Percentiles rank a stretch among this genome's conserved stretches.
Conservation (phyloP, 345 rosid genomes). For the Cardiospermum halicacabum region DNA sequence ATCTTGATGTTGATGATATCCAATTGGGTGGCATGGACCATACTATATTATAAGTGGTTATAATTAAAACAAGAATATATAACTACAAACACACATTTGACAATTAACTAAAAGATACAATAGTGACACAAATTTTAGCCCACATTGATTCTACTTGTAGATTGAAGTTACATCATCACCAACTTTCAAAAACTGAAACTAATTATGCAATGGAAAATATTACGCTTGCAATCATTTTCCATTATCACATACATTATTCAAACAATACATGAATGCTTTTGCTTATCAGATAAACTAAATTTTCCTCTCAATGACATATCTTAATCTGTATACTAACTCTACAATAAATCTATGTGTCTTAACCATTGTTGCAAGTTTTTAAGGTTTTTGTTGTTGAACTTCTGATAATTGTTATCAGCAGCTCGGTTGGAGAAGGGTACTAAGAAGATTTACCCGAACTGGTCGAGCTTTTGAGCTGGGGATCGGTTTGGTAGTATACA, state of each 20-base stretch:
- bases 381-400: not conserved
- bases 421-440: not conserved
- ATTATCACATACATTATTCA: not conserved
- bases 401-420: not conserved
- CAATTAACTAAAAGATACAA: too few relatives aligned
- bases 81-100: not conserved
- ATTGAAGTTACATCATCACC: not conserved
- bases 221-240: not conserved
- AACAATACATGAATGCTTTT: constrained; percentile 3
- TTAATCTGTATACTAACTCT: not conserved
- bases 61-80: not conserved
- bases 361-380: not conserved
- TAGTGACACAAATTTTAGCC: not conserved
- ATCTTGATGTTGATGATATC: not conserved
- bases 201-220: not conserved
- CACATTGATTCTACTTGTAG: not conserved
- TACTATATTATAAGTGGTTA: not conserved
- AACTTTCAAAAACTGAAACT: not conserved
- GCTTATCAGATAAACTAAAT: not conserved
- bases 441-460: not conserved
- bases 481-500: constrained; percentile 38
- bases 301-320: constrained; percentile 6
- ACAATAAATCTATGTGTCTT: not conserved
- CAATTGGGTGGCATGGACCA: not conserved
- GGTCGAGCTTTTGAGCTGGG: constrained; percentile 8